Base-by-base conservation (phyloP, 2,329 filamentous ascomycete genomes). In the Didymella sp. region DNA sequence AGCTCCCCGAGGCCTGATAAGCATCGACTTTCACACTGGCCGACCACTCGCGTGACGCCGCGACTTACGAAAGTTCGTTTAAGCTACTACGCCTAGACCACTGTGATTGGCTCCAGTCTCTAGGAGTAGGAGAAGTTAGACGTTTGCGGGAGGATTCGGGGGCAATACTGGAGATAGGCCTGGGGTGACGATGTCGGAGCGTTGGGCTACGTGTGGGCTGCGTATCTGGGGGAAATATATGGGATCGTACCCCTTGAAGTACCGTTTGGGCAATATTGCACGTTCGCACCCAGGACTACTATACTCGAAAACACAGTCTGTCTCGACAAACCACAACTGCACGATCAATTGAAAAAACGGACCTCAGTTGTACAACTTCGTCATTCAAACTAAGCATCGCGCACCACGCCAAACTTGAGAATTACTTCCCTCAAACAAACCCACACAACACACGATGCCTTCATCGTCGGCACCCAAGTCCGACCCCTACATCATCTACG, bases 401-500 rank as follows among this genome's bases (percentile, higher is more conserved):
- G 6, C 27, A n/a, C 5, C 25, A 43, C 21, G 25, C n/a, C n/a
- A n/a, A n/a, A n/a, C n/a, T 27, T 27, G 25, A 27, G 25, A 27
- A 27, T 27, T n/a, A n/a, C n/a, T n/a, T n/a, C n/a, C n/a, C 17
- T 21, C 31, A 17, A 17, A 19, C 15, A 28, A 37, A 44, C 12
- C 22, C 27, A 35, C n/a, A 51, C 15, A 19, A 38, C 15, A 40
- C 50, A 58, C 11, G 12, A 58, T 58, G 56, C 56, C 49, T 37
- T 50, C 48, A 12, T 53, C 49, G 17, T 45, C 50, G 37, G 41
- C 24, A 27, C 56, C 56, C 28, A 58, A 58, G 38, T 31, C 48
- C 3, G 56, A 58, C 33, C 56, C 56, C 11, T 58, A 58, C 50
- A 58, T 58, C 50, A 46, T 54, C n/a, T 58, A 58, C 27, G 56